phyloP scores from a whole-genome alignment of 495 filamentous ascomycete species.

The Staphylotrichum longicolle region DNA sequence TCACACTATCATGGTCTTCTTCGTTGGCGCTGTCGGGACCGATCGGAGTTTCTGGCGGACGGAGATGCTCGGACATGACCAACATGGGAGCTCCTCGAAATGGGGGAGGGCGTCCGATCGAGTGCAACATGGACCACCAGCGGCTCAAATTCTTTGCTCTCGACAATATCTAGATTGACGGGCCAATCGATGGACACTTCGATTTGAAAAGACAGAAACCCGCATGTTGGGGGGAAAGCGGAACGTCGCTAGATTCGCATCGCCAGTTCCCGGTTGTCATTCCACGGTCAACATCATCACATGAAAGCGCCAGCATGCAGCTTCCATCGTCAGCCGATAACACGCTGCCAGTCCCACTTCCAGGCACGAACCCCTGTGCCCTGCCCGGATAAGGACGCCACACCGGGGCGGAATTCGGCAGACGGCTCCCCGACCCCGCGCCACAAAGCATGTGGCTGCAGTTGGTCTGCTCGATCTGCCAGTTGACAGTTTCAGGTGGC shows the following conservation, averaged over 20 bases:
- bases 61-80: conserved; percentile 43
- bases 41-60: conserved; percentile 27
- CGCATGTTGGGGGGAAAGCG: neutral
- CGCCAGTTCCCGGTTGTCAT: neutral
- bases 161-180: too few relatives aligned
- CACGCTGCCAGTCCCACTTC: neutral
- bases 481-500: too few relatives aligned
- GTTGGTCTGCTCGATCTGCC: too few relatives aligned
- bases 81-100: conserved; percentile 1
- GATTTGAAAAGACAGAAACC: too few relatives aligned
- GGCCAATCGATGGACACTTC: too few relatives aligned
- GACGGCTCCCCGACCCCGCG: too few relatives aligned
- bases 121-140: conserved; percentile 19
- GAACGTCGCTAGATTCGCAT: neutral
- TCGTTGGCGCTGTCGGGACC: conserved; percentile 27
- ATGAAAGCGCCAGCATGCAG: neutral
- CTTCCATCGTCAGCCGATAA: conserved; percentile 9
- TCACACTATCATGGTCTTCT: conserved; percentile 31
- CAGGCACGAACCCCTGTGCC: too few relatives aligned
- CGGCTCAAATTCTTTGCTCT: too few relatives aligned
- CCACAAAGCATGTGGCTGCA: too few relatives aligned
- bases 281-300: conserved; percentile 2
- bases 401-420: neutral
- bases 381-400: neutral
- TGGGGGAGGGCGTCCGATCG: neutral